These are phyloP conservation scores for Nothophytophthora sp. DNA, from an alignment of 352 stramenopile species.

Conservation along the genomic window DNA sequence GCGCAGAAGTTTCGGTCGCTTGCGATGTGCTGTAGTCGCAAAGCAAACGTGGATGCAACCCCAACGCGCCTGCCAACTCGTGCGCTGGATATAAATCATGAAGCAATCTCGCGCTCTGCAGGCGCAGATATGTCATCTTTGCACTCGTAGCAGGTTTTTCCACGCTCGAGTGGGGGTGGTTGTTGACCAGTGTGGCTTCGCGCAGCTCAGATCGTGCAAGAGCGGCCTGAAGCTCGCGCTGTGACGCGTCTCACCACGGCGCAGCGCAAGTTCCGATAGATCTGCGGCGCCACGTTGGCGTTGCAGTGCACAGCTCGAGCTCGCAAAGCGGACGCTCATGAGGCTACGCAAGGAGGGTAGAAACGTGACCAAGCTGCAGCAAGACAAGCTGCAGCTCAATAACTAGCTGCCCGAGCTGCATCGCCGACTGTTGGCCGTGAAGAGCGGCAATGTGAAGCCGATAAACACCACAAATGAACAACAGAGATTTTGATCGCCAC, in stretches of 20 bases:
- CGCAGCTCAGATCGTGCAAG: constrained; percentile 35
- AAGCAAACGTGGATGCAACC: constrained; percentile 54
- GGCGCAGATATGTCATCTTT: constrained; percentile 42
- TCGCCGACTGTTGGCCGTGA: constrained; percentile 56
- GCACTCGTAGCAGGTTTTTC: constrained; percentile 34
- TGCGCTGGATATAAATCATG: constrained; percentile 44
- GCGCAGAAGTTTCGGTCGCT: constrained; percentile 32
- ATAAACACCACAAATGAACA: constrained; percentile 8
- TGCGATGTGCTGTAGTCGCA: constrained; percentile 34
- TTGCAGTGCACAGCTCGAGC: constrained; percentile 61
- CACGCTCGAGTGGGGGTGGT: constrained; percentile 42
- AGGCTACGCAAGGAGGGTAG: constrained; percentile 62
- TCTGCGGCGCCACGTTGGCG: constrained; percentile 35
- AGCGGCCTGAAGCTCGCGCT: constrained; percentile 41
- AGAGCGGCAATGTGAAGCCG: constrained; percentile 12
- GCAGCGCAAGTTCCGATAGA: constrained; percentile 28
- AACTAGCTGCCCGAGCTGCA: constrained; percentile 56
- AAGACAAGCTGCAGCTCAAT: constrained; percentile 78
- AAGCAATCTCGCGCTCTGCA: constrained; percentile 49
- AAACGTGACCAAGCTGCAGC: constrained; percentile 71
- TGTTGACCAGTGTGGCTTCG: constrained; percentile 47
- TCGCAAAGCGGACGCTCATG: constrained; percentile 41
- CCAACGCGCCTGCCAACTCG: constrained; percentile 27
- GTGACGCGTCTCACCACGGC: constrained; percentile 37
- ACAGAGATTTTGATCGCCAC: constrained; percentile 6